A percentile compares a stretch with the other conserved stretches of the same genome.
Conservation (phyloP, 371 early-diverging fungal genomes). For the Actinomortierella wolfii region DNA sequence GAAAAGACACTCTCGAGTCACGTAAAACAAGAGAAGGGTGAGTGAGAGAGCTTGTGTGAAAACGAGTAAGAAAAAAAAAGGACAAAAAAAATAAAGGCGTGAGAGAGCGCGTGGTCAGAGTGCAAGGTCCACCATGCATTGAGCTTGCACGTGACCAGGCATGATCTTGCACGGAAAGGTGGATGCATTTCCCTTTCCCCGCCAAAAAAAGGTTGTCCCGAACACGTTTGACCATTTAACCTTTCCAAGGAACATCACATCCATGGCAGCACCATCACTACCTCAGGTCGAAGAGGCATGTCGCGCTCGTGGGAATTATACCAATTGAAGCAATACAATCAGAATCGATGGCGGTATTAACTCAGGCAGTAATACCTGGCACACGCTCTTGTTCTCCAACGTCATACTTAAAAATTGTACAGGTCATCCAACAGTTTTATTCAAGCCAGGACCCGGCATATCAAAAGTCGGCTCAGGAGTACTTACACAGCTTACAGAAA, state of each 20-base stretch:
- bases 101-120: no score
- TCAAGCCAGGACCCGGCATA: slow-evolving; percentile 47
- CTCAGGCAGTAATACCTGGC: not conserved
- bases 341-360: not conserved
- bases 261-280: slow-evolving; percentile 34
- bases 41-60: no score
- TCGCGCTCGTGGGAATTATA: not conserved
- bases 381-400: not conserved
- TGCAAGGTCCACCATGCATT: no score
- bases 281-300: slow-evolving; percentile 46
- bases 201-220: no score
- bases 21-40: no score
- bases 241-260: not conserved
- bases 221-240: no score
- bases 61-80: no score
- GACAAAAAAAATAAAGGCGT: no score
- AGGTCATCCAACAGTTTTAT: slow-evolving; percentile 57
- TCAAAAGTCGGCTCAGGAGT: slow-evolving; percentile 66
- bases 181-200: no score
- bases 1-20: no score
- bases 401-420: not conserved
- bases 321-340: not conserved
- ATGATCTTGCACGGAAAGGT: no score
- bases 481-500: slow-evolving; percentile 71
- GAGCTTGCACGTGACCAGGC: no score